Evolutionary conservation across 2,329 filamentous ascomycete species (phyloP), one percentile per base, ranked within the genome.

Genomic region (Dactylellina cionopaga): DNA sequence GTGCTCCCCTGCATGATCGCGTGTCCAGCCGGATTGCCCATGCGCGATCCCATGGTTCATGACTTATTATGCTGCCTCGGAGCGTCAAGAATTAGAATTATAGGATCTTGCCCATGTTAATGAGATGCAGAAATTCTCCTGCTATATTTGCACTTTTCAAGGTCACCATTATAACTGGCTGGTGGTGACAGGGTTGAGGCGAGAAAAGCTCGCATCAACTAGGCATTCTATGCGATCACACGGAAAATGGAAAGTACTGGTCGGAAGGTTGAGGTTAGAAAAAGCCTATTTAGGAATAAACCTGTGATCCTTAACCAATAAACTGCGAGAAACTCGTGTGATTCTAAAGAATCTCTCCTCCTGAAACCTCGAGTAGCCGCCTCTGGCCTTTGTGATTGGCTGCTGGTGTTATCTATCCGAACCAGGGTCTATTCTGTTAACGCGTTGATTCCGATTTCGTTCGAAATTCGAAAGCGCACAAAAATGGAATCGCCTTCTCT

Each of bases 41-140:
- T 59, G 54, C 59, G 68, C 47, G 68, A 65, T 72, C 68, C 35
- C 41, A 56, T 71, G 35, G 51, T 59, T 43, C 41, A 24, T 72
- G 29, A 41, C 68, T 72, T 65, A 65, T 65, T 72, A 65, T 65
- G 60, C 46, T 49, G 58, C 37, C 47, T 65, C 68, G 49, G 24
- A 59, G 68, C 68, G 59, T 64, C 59, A 65, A 72, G 51, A 59
- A n/a, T n/a, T n/a, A n/a, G n/a, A n/a, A n/a, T 71, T 39, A 39
- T 15, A 7, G 22, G 25, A 70, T 31, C 55, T 52, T 46, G 41
- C 39, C 24, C 33, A 11, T 35, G 43, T 15, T 44, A 29, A 41
- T 19, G 46, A 33, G 25, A 24, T 63, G 54, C 51, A 27, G 46
- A 62, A 43, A 9, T 62, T 54, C 37, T 19, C 24, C 22, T 68